Percentiles rank a stretch among this genome's conserved stretches.
phyloP scores from a whole-genome alignment of 805 yeast species.

The Saccharomycopsis fodiens region DNA sequence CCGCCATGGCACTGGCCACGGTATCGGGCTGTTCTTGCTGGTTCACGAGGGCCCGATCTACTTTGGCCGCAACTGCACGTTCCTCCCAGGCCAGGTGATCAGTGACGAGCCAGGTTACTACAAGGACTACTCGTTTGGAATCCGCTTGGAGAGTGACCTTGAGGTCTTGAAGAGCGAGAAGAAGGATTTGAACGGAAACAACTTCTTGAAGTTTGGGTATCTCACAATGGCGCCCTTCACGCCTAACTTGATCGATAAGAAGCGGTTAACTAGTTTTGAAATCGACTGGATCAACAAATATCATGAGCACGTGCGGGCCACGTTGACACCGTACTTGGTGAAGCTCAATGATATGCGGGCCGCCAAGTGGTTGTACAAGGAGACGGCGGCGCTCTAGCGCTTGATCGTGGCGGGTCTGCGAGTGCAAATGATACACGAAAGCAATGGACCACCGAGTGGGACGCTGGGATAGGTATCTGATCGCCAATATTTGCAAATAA shows the following conservation, averaged over 20 bases:
- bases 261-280: constrained; percentile 39
- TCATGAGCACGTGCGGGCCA: constrained; percentile 40
- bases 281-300: constrained; percentile 42
- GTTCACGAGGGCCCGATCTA: constrained; percentile 60
- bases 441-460: no score
- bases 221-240: constrained; percentile 54
- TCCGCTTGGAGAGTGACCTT: constrained; percentile 36
- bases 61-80: constrained; percentile 35
- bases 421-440: not conserved
- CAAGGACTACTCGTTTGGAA: constrained; percentile 52
- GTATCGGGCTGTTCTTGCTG: constrained; percentile 52
- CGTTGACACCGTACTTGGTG: constrained; percentile 33
- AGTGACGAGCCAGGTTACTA: constrained; percentile 61
- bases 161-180: constrained; percentile 41
- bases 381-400: constrained; percentile 38
- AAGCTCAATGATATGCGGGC: constrained; percentile 43
- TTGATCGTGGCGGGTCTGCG: not conserved
- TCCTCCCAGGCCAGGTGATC: constrained; percentile 46
- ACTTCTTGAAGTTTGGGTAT: constrained; percentile 46
- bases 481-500: no score
- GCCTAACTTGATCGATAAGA: constrained; percentile 39
- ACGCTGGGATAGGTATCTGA: no score
- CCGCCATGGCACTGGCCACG: constrained; percentile 61
- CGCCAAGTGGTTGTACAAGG: constrained; percentile 63
- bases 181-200: constrained; percentile 27